Percentiles rank a stretch among this genome's conserved stretches.
phyloP scores from a whole-genome alignment of 2,329 filamentous ascomycete species.

The Huntiella bhutanensis region DNA sequence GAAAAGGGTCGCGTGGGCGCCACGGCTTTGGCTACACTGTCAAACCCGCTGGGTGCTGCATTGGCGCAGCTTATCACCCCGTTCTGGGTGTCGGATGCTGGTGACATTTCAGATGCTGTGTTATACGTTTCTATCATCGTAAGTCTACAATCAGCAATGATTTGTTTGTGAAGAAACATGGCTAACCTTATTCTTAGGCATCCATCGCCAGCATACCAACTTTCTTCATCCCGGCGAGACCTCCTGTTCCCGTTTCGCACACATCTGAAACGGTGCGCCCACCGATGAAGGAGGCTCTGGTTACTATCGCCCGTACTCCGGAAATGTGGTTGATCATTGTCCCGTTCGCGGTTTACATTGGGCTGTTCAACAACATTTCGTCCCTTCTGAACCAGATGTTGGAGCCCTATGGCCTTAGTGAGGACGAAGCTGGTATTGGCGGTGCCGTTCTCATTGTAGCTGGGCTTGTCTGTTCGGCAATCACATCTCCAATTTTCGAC shows the following conservation, averaged over 20 bases:
- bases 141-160: slow-evolving; percentile 18
- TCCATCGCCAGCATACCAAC: slow-evolving; percentile 51
- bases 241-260: slow-evolving; percentile 59
- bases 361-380: slow-evolving; percentile 83
- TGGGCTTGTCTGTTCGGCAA: slow-evolving; percentile 58
- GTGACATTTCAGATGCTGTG: slow-evolving; percentile 61
- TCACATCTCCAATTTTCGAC: slow-evolving; percentile 68
- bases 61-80: slow-evolving; percentile 76
- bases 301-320: slow-evolving; percentile 35
- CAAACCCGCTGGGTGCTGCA: slow-evolving; percentile 80
- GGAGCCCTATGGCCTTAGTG: slow-evolving; percentile 63
- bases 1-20: slow-evolving; percentile 56
- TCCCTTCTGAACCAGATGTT: slow-evolving; percentile 82
- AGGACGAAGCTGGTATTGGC: slow-evolving; percentile 73
- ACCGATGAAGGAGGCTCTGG: slow-evolving; percentile 29
- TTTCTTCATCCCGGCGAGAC: slow-evolving; percentile 59
- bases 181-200: slow-evolving; percentile 22
- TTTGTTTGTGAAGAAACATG: not conserved
- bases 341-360: slow-evolving; percentile 71
- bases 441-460: slow-evolving; percentile 80
- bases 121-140: slow-evolving; percentile 72
- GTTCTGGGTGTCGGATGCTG: slow-evolving; percentile 44
- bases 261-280: slow-evolving; percentile 43
- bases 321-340: slow-evolving; percentile 67
- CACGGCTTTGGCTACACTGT: slow-evolving; percentile 66